Evolutionary conservation across 257 asterid genomes (phyloP), one percentile per base, ranked within the genome.

Genomic region (Solanum dulcamara): DNA sequence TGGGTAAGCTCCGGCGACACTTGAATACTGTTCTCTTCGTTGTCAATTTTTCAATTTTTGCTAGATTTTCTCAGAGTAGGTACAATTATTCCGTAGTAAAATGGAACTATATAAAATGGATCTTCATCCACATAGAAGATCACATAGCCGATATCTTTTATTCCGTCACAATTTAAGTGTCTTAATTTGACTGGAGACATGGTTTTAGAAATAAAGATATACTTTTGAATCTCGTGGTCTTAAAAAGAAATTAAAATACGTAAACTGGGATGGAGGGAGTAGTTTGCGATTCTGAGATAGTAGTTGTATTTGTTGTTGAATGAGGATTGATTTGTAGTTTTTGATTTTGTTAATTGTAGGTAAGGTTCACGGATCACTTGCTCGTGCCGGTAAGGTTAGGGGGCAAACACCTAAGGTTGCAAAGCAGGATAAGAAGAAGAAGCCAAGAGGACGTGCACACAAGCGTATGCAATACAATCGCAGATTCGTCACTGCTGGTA

Each of bases 311-410:
- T 57, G 66, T 13, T 67, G 42, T 6, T 57, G 59, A 28, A 28
- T 18, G 37, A 4, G 18, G 3, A 48, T 32, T 68, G 28, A 67
- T 46, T 84, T 67, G 40, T 11, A 68, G 30, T 5, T 10, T 13
- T 50, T 33, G 26, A 8, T 75, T 1, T 70, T 66, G 6, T 28
- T 44, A 10, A 51, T 33, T 86, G 10, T 48, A 92, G 98, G 99
- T 84, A 95, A 94, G 97, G 98, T 95, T 11, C 99, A 95, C 92
- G 99, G 99, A 84, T 95, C 99, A 15, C 89, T 95, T 88, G 98
- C 98, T 62, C 98, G 98, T 84, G 98, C 98, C 44, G 98, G 98
- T 12, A 95, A 94, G 94, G 98, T 95, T 55, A 94, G 97, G 84
- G 97, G 98, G 0, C 98, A 95, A 86, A 95, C 98, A 4, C 98